Conservation (phyloP, 2,329 filamentous ascomycete genomes). For the Penicillium sp. region DNA sequence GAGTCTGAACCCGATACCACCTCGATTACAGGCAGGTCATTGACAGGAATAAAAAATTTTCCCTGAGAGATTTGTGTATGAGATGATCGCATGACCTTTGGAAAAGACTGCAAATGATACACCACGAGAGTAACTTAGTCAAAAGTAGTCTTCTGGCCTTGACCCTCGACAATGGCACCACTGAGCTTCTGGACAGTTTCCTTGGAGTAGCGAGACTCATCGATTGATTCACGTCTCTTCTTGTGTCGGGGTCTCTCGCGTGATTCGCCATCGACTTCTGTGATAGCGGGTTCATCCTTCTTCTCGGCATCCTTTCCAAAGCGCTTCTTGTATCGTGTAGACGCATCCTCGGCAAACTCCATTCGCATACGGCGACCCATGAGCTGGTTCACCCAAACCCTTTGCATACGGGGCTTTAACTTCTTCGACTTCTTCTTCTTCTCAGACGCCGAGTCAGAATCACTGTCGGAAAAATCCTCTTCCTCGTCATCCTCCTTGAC, state of each 20-base stretch:
- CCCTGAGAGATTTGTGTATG: neutral
- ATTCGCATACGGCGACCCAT: slow-evolving; percentile 77
- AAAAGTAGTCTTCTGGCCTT: slow-evolving; percentile 80
- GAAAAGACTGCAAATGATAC: neutral
- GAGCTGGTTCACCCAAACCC: slow-evolving; percentile 82
- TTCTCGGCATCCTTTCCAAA: slow-evolving; percentile 69
- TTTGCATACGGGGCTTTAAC: slow-evolving; percentile 47
- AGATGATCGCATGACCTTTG: neutral
- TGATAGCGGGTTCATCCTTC: slow-evolving; percentile 22
- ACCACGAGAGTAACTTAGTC: slow-evolving; percentile 48
- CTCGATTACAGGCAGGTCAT: neutral
- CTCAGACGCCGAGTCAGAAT: slow-evolving; percentile 34
- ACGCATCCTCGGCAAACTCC: slow-evolving; percentile 90
- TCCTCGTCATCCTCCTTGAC: slow-evolving; percentile 51
- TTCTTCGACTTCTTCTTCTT: slow-evolving; percentile 35
- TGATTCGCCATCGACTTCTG: slow-evolving; percentile 24
- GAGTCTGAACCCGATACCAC: neutral
- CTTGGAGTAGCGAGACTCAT: slow-evolving; percentile 47
- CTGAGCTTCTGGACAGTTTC: slow-evolving; percentile 64
- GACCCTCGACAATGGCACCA: slow-evolving; percentile 72
- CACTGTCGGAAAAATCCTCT: slow-evolving; percentile 48
- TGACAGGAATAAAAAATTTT: neutral
- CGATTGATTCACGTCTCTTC: slow-evolving; percentile 28
- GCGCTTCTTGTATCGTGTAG: slow-evolving; percentile 87
- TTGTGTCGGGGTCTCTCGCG: slow-evolving; percentile 26